Evolutionary conservation across 2,329 filamentous ascomycete genomes (phyloP), one percentile per base, ranked within the genome.

Genomic region (Dactylellina drechsleri): DNA sequence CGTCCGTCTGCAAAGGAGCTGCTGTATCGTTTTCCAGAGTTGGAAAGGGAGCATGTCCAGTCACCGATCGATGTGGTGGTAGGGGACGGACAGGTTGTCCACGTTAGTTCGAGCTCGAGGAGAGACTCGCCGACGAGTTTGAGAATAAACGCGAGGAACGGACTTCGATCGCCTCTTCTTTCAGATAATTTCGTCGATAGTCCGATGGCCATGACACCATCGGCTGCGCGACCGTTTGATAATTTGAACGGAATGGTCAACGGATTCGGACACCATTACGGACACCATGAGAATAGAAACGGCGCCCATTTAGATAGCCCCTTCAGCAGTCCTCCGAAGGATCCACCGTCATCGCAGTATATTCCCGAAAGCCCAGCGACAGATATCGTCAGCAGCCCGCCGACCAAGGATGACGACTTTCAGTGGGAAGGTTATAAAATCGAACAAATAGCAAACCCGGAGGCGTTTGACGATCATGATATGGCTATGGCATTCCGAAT

Each of bases 1-100:
- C 88, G 95, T 59, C 83, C 88, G 10, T 89, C 92, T 59, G 94
- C 95, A 2, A 88, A 88, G 57, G 86, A 89, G 26, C 85, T 98
- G 13, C 84, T 96, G 13, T 81, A 82, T 0, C 83, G 89, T 77
- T 95, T 96, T 76, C 92, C 92, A 6, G 78, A 82, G 36, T 50
- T 61, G 61, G 59, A 68, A 40, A 70, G 64, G 23, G 66, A 50
- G 13, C 50, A 47, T 20, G 31, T 7, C 23, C 40, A 64, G 47
- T 50, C 61, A 12, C 62, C 62, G n/a, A 76, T 76, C 16, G 66
- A 72, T 28, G 66, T 76, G 8, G 62, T 66, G 40, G 60, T 72
- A 4, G 64, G 66, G 1, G 61, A 76, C 12, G 61, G 66, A 16
- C 66, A 72, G 23, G 40, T 66, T 2, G 57, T 70, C 13, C 61